These are phyloP conservation scores for Stereocaulon alpinum DNA, from an alignment of 495 filamentous ascomycete genomes.

Conservation along the genomic window DNA sequence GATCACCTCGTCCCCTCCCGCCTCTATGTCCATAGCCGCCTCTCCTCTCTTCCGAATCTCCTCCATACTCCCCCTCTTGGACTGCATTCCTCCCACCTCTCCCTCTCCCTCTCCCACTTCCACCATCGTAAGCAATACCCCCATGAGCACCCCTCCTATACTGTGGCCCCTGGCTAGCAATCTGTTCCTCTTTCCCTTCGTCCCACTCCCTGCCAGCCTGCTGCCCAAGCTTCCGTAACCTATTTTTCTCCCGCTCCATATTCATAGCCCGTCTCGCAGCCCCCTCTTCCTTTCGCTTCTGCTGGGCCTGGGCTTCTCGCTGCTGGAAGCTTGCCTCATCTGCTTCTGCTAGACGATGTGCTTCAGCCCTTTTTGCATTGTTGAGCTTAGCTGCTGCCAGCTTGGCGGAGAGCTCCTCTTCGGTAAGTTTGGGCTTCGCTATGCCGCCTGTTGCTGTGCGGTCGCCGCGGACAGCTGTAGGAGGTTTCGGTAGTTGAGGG, in stretches of 20 bases:
- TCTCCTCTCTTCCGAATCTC: slow-evolving; percentile 1
- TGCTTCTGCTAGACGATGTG: slow-evolving; percentile 56
- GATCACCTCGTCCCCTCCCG: slow-evolving; percentile 6
- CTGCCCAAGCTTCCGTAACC: slow-evolving; percentile 58
- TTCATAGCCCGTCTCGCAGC: slow-evolving; percentile 51
- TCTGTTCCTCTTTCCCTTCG: slow-evolving; percentile 58
- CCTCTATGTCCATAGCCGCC: slow-evolving; percentile 11
- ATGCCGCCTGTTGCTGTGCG: slow-evolving; percentile 57
- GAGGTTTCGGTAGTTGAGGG: slow-evolving; percentile 17
- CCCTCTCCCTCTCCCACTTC: slow-evolving; percentile 1
- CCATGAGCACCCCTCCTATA: slow-evolving; percentile 50
- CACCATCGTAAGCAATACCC: slow-evolving; percentile 32
- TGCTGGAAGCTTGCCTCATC: slow-evolving; percentile 58
- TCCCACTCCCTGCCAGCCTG: slow-evolving; percentile 66
- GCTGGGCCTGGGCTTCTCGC: slow-evolving; percentile 47
- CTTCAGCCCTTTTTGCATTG: slow-evolving; percentile 46
- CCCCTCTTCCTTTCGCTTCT: slow-evolving; percentile 46
- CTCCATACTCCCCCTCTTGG: background rate
- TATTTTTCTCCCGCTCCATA: slow-evolving; percentile 60
- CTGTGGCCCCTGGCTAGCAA: slow-evolving; percentile 31
- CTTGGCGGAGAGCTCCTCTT: slow-evolving; percentile 51
- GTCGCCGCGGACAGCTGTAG: slow-evolving; percentile 55
- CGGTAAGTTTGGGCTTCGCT: slow-evolving; percentile 55
- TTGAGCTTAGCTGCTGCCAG: slow-evolving; percentile 51
- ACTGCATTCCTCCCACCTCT: slow-evolving; percentile 5